Evolutionary conservation across 768 basidiomycete genomes (phyloP), one percentile per base, ranked within the genome.

Genomic region (Boletellus ananiceps): DNA sequence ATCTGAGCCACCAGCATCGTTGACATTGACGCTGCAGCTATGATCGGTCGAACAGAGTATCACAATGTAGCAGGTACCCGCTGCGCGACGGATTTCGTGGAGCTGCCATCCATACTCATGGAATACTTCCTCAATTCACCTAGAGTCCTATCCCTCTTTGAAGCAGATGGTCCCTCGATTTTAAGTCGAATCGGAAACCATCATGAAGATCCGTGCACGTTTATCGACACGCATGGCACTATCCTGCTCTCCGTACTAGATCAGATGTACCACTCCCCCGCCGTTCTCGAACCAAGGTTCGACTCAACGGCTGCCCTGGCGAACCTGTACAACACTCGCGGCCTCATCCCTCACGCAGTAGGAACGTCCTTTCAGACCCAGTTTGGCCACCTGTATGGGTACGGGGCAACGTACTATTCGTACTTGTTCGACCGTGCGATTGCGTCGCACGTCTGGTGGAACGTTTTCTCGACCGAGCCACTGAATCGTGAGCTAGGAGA

Each of bases 11-110:
- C 31, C 54, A 39, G 15, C 27, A 45, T 32, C n/a, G 39, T 31
- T 48, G 5, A 50, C 43, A 52, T 33, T 48, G 47, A 41, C 50
- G 38, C 27, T 23, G 12, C 57, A 98, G 95, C 96, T 1, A 99
- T 99, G 96, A 86, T 98, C 54, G 95, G 95, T 38, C 79, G 90
- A 40, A 98, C 94, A 8, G 93, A 94, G 60, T 96, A 95, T 62
- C 95, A 98, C 65, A 98, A 97, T 61, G 93, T 98, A 5, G 85
- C 94, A 0, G 96, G 96, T 14, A 99, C 96, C 2, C 89, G 96
- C 16, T 96, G 93, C 65, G 91, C 96, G 0, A 99, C 96, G 0
- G 96, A 99, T 64, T 96, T 99, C 61, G 95, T 97, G 50, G 96
- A 99, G 63, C 74, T 99, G 6, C 96, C 96, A 0, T 98, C 95